Evolutionary conservation across 2,329 filamentous ascomycete species (phyloP).

Genomic region (Clarireedia paspali): DNA sequence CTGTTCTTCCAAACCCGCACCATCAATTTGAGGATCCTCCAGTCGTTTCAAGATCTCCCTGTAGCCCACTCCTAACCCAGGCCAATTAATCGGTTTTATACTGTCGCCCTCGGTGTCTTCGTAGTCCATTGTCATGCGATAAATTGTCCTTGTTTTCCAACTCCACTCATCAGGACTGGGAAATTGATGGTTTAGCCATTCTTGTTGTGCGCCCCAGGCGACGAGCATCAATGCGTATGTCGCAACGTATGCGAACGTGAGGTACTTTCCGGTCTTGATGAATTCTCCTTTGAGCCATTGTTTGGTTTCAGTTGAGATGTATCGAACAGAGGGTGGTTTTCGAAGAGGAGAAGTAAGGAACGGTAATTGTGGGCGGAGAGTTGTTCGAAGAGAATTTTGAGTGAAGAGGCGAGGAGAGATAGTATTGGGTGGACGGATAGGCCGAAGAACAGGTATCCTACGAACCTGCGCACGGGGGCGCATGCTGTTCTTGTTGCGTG

Average conservation of each 20-base stretch:
- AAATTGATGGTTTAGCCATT: conserved; percentile 65
- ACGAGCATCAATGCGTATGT: conserved; percentile 52
- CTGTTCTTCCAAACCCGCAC: conserved; percentile 49
- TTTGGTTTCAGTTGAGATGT: conserved; percentile 72
- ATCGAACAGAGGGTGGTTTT: conserved; percentile 45
- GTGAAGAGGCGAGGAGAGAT: conserved; percentile 44
- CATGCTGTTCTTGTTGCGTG: conserved; percentile 14
- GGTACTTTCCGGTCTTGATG: conserved; percentile 61
- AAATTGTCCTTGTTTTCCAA: conserved; percentile 58
- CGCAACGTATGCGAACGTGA: conserved; percentile 56
- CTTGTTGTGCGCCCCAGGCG: conserved; percentile 61
- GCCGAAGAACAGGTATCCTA: conserved; percentile 35
- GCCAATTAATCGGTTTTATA: conserved; percentile 48
- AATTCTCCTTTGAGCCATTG: conserved; percentile 64
- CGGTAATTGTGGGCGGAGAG: conserved; percentile 52
- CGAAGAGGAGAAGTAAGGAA: conserved; percentile 45
- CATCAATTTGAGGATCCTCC: conserved; percentile 63
- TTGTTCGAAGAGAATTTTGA: conserved; percentile 32
- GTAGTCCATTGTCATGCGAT: conserved; percentile 44
- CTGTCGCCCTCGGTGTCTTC: conserved; percentile 15
- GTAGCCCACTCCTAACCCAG: conserved; percentile 52
- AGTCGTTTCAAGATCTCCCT: conserved; percentile 54
- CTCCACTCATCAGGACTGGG: conserved; percentile 81
- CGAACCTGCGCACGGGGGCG: conserved; percentile 29
- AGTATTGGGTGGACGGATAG: conserved; percentile 30